These are phyloP conservation scores for Thermothelomyces thermophilus DNA, from an alignment of 2,329 filamentous ascomycete species.

Conservation along the genomic window DNA sequence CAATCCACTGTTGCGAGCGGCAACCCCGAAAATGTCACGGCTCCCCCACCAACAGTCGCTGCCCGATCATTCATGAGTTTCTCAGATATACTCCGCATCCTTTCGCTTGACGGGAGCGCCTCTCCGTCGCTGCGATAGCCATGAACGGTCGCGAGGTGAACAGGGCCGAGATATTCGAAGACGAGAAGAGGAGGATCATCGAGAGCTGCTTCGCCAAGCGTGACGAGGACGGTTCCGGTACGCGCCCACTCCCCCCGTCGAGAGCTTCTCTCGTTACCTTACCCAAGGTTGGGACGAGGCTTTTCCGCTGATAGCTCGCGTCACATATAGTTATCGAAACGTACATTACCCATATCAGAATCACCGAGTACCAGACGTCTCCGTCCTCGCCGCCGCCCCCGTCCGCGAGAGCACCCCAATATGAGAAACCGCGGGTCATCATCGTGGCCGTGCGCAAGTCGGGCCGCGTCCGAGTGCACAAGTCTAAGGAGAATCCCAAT, in stretches of 20 bases:
- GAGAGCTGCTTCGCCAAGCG: constrained; percentile 91
- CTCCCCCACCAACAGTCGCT: constrained; percentile 19
- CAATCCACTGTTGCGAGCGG: not conserved
- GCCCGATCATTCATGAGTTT: constrained; percentile 28
- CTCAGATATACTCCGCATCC: not conserved
- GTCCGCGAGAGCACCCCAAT: constrained; percentile 58
- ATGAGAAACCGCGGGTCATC: constrained; percentile 85
- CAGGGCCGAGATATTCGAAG: constrained; percentile 81
- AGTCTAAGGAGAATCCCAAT: constrained; percentile 91
- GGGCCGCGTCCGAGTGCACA: constrained; percentile 89
- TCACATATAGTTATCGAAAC: constrained; percentile 73
- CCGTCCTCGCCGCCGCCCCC: constrained; percentile 81
- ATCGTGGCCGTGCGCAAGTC: constrained; percentile 91
- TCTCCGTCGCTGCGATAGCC: constrained; percentile 25
- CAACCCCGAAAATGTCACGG: constrained; percentile 11
- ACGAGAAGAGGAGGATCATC: constrained; percentile 91
- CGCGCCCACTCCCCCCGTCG: constrained; percentile 28
- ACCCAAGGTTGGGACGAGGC: not conserved
- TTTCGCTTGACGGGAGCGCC: constrained; percentile 19
- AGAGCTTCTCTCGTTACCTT: not conserved
- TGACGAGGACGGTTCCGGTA: constrained; percentile 80
- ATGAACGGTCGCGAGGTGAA: constrained; percentile 34
- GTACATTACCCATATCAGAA: constrained; percentile 94
- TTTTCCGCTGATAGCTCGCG: constrained; percentile 1
- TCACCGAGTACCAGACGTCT: constrained; percentile 77